These are phyloP conservation scores for Phytophthora colocasiae DNA, from an alignment of 352 stramenopile genomes.

Conservation along the genomic window DNA sequence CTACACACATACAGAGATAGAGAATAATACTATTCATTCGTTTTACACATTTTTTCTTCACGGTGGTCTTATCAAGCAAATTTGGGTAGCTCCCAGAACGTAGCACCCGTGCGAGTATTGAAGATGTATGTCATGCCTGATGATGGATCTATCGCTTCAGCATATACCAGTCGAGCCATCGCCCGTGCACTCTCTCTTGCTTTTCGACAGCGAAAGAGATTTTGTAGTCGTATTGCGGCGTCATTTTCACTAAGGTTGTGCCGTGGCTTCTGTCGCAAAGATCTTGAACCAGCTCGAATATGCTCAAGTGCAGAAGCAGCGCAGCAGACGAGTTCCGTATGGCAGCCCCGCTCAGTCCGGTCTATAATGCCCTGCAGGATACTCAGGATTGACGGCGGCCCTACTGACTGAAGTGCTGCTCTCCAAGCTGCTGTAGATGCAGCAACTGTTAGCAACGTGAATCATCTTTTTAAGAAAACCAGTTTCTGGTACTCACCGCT, in stretches of 20 bases:
- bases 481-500: conserved; percentile 21
- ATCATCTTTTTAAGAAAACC: not conserved
- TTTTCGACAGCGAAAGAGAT: conserved; percentile 64
- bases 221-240: conserved; percentile 58
- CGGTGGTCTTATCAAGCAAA: conserved; percentile 41
- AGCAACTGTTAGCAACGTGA: conserved; percentile 6
- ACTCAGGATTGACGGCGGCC: conserved; percentile 27
- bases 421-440: conserved; percentile 41
- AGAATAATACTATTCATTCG: conserved; percentile 44
- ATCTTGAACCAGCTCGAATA: conserved; percentile 26
- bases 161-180: conserved; percentile 52
- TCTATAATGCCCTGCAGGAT: conserved; percentile 26
- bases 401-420: conserved; percentile 29
- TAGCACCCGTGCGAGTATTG: conserved; percentile 62
- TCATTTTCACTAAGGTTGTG: conserved; percentile 30
- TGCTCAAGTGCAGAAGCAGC: conserved; percentile 43
- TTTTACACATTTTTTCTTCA: not conserved
- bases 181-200: conserved; percentile 45
- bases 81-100: conserved; percentile 57
- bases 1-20: conserved; percentile 22
- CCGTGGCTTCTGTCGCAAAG: conserved; percentile 15
- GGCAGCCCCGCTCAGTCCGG: conserved; percentile 18
- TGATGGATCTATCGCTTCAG: conserved; percentile 48
- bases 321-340: conserved; percentile 33
- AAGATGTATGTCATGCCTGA: conserved; percentile 60